Percentiles rank a stretch among this genome's conserved stretches.
Conservation (phyloP, 2,329 filamentous ascomycete genomes). For the Paraphoma sp. region DNA sequence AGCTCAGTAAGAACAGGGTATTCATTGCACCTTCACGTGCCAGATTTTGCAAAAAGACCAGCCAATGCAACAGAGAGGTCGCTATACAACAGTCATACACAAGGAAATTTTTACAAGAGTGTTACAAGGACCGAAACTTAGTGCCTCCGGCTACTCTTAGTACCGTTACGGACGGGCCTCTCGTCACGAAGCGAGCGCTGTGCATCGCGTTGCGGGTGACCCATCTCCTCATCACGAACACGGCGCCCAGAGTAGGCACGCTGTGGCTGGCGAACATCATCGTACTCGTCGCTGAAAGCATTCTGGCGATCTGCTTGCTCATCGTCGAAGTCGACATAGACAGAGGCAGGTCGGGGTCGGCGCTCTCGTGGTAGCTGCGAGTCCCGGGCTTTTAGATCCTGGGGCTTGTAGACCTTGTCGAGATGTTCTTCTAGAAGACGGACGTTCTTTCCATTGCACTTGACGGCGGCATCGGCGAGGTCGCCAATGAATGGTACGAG, state of each 20-base stretch:
- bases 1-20: background rate
- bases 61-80: background rate
- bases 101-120: conserved; percentile 2
- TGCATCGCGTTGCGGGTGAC: conserved; percentile 27
- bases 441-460: conserved; percentile 79
- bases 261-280: conserved; percentile 36
- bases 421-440: conserved; percentile 72
- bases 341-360: conserved; percentile 53
- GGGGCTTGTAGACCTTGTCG: conserved; percentile 68
- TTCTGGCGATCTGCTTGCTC: conserved; percentile 41
- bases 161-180: conserved; percentile 30
- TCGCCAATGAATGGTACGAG: conserved; percentile 80
- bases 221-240: conserved; percentile 42
- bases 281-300: conserved; percentile 28
- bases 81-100: conserved; percentile 1
- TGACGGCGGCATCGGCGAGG: conserved; percentile 73
- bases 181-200: conserved; percentile 24
- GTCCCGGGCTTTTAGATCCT: conserved; percentile 29
- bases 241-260: conserved; percentile 37
- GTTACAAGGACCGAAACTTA: conserved; percentile 1
- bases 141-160: conserved; percentile 28
- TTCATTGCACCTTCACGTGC: background rate
- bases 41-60: background rate
- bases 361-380: conserved; percentile 25
- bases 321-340: conserved; percentile 54